phyloP scores from a whole-genome alignment of 2,329 filamentous ascomycete genomes.

The Phaeosphaeria sp. region DNA sequence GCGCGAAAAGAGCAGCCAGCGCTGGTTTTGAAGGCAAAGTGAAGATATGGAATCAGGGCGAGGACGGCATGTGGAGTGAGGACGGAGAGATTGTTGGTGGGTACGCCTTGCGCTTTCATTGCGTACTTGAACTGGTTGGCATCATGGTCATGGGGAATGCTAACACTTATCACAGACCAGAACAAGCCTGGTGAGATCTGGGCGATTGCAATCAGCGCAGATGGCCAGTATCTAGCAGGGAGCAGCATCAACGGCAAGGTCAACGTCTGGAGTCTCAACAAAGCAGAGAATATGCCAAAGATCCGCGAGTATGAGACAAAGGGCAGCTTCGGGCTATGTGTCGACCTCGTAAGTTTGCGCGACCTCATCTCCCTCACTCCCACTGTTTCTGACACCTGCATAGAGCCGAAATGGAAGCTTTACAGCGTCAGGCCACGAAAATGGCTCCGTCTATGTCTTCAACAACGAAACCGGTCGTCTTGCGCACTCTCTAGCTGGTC shows the following conservation, averaged over 20 bases:
- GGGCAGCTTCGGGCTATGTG: constrained; percentile 87
- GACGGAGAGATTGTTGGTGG: constrained; percentile 55
- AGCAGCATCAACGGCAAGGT: constrained; percentile 88
- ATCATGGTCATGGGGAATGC: not conserved
- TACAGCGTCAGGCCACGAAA: constrained; percentile 92
- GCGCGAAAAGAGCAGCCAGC: constrained; percentile 69
- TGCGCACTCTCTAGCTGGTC: constrained; percentile 82
- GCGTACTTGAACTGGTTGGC: not conserved
- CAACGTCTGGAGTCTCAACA: constrained; percentile 79
- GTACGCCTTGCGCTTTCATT: constrained; percentile 32
- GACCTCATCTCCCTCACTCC: not conserved
- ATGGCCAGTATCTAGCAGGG: constrained; percentile 84
- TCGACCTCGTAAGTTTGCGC: constrained; percentile 69
- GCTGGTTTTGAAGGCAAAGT: constrained; percentile 90
- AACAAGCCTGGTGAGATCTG: constrained; percentile 77
- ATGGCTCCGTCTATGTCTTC: constrained; percentile 91
- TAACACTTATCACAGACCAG: constrained; percentile 44
- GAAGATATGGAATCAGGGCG: constrained; percentile 76
- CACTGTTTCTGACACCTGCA: constrained; percentile 3
- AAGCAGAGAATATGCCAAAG: constrained; percentile 63
- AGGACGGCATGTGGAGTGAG: constrained; percentile 60
- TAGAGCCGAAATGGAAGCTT: constrained; percentile 77
- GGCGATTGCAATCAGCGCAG: constrained; percentile 84
- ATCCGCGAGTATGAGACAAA: constrained; percentile 89
- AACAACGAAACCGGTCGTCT: constrained; percentile 88